Conservation (phyloP, 2,329 filamentous ascomycete genomes). For the Fusarium fracticaudum region DNA sequence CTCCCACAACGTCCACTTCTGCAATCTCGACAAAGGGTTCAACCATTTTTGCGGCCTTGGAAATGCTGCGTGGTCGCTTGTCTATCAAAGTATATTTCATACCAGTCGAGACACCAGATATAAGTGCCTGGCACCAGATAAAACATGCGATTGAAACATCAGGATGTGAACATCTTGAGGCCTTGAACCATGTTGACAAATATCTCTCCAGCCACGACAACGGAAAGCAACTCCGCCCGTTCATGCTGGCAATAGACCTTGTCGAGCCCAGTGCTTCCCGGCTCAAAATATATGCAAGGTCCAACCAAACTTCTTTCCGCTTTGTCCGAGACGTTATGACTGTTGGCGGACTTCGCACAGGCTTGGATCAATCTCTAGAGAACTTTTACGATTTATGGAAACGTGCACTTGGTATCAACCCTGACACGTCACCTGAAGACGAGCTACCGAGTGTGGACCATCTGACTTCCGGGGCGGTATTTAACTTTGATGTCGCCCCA, state of each 20-base stretch:
- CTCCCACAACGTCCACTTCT: not conserved
- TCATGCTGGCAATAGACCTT: conserved; percentile 1
- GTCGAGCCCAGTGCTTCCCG: not conserved
- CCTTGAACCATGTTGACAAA: not conserved
- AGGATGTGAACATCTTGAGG: not conserved
- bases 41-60: not conserved
- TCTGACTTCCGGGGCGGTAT: not conserved
- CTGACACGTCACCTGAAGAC: not conserved
- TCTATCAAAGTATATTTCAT: not conserved
- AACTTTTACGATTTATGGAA: not conserved
- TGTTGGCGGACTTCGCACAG: not conserved
- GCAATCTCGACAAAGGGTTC: not conserved
- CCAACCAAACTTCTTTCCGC: not conserved
- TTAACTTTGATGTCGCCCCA: not conserved
- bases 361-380: not conserved
- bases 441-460: not conserved
- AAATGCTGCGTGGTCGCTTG: not conserved
- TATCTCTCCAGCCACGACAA: not conserved
- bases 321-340: not conserved
- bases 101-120: not conserved
- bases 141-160: not conserved
- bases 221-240: not conserved
- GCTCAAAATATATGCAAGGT: not conserved
- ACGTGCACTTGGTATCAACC: not conserved
- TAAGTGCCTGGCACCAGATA: not conserved